A percentile compares a stretch with the other conserved stretches of the same genome.
These are phyloP conservation scores for Obba rivulosa DNA, from an alignment of 768 basidiomycete genomes.

Conservation along the genomic window DNA sequence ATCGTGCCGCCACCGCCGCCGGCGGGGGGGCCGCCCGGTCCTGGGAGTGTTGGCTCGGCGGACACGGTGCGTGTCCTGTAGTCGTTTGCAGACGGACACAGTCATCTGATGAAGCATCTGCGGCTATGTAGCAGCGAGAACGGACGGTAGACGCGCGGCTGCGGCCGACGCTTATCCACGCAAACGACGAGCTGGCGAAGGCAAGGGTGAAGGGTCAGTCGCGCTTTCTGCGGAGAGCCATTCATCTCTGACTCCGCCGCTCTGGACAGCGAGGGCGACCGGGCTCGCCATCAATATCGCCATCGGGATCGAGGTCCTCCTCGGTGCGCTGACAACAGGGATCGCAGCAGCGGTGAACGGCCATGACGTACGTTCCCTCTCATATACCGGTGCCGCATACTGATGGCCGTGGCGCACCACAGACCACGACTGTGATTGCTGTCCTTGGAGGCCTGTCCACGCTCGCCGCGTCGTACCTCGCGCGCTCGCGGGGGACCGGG, in stretches of 20 bases:
- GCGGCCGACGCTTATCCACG: slow-evolving; percentile 44
- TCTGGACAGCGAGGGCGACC: slow-evolving; percentile 25
- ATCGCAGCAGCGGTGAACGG: slow-evolving; percentile 45
- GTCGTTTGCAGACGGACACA: too few relatives aligned
- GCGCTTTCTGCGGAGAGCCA: not conserved
- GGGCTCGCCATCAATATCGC: slow-evolving; percentile 38
- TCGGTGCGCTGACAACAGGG: slow-evolving; percentile 66
- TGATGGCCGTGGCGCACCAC: slow-evolving; percentile 5
- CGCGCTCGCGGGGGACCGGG: slow-evolving; percentile 59
- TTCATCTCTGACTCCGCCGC: slow-evolving; percentile 11
- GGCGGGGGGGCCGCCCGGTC: not conserved
- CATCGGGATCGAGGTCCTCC: slow-evolving; percentile 56
- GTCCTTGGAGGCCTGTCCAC: slow-evolving; percentile 59
- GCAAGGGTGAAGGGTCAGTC: slow-evolving; percentile 39
- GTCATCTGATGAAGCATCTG: too few relatives aligned
- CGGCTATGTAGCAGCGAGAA: slow-evolving; percentile 6
- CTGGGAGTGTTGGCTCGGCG: too few relatives aligned
- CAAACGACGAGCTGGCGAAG: slow-evolving; percentile 39
- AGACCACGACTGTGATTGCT: slow-evolving; percentile 36
- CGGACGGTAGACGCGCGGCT: slow-evolving; percentile 45
- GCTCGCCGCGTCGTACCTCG: slow-evolving; percentile 66
- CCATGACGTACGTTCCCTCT: not conserved
- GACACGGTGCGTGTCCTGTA: too few relatives aligned
- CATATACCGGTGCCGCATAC: not conserved
- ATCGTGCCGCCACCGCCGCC: slow-evolving; percentile 5